Conservation (phyloP, 2,329 filamentous ascomycete genomes). For the Trichoderma endophyticum region DNA sequence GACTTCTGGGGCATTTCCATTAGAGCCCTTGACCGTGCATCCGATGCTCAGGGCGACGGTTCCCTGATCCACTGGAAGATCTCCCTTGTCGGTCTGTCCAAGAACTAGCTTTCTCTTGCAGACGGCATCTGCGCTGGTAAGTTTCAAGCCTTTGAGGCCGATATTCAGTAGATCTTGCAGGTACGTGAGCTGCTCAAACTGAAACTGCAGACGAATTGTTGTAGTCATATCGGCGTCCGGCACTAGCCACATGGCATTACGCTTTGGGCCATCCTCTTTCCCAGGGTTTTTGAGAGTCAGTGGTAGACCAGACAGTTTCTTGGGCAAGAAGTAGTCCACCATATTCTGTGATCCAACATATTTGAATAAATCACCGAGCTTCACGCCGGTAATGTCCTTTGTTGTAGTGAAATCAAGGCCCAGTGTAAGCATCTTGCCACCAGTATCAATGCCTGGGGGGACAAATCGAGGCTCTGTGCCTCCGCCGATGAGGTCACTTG, state of each 20-base stretch:
- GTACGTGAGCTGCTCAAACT: not conserved
- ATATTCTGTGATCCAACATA: not conserved
- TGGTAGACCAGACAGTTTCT: not conserved
- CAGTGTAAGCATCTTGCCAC: not conserved
- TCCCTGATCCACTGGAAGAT: not conserved
- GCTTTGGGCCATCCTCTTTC: not conserved
- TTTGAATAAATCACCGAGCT: not conserved
- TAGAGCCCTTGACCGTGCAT: not conserved
- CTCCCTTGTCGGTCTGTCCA: not conserved
- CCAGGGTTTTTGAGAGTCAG: not conserved
- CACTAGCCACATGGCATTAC: not conserved
- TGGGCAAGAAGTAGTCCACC: not conserved
- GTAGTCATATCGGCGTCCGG: not conserved
- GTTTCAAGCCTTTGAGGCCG: not conserved
- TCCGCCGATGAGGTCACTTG: not conserved
- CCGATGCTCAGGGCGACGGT: not conserved
- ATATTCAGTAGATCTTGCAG: not conserved
- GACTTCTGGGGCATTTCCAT: not conserved
- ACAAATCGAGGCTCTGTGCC: not conserved
- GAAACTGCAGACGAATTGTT: not conserved
- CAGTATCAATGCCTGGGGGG: not conserved
- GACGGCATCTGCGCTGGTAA: not conserved
- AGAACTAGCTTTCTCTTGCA: not conserved
- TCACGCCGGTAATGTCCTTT: not conserved
- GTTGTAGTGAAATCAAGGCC: not conserved